phyloP scores from a whole-genome alignment of 257 asterid species.

The Plantago major region DNA sequence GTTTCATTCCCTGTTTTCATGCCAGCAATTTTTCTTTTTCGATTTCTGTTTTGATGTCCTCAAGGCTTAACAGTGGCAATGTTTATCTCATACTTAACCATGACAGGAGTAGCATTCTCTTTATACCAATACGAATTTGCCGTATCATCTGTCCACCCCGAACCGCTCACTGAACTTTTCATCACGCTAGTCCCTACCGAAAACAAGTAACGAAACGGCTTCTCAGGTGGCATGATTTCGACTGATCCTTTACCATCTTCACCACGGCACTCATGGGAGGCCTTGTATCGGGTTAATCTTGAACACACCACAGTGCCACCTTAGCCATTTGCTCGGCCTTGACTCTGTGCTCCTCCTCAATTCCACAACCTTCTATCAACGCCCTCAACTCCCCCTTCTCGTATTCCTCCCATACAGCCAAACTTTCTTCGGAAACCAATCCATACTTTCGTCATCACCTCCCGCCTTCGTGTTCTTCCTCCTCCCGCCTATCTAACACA shows the following conservation, averaged over 20 bases:
- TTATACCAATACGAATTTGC: conserved; percentile 33
- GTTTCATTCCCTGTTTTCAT: no score
- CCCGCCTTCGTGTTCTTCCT: conserved; percentile 24
- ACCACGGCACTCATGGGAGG: conserved; percentile 31
- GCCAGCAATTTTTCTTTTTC: not conserved
- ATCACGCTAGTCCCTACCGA: conserved; percentile 22
- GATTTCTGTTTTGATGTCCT: not conserved
- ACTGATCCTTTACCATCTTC: conserved; percentile 43
- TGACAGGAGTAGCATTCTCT: conserved; percentile 33
- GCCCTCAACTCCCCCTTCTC: conserved; percentile 26
- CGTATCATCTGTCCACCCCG: conserved; percentile 22
- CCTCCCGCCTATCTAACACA: conserved; percentile 38
- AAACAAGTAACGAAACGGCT: conserved; percentile 32
- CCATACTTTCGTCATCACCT: conserved; percentile 20
- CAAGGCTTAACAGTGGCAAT: conserved; percentile 17
- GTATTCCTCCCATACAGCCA: conserved; percentile 33
- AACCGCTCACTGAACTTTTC: conserved; percentile 17
- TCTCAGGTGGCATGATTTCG: conserved; percentile 34
- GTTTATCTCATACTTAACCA: conserved; percentile 31
- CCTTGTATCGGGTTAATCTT: conserved; percentile 21
- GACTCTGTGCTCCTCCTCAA: conserved; percentile 24
- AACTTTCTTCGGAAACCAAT: conserved; percentile 37
- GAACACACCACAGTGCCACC: conserved; percentile 32
- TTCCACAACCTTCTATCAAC: conserved; percentile 20
- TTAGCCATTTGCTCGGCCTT: conserved; percentile 20